Conservation (phyloP, 306 rosid genomes). For the Quercus alba region DNA sequence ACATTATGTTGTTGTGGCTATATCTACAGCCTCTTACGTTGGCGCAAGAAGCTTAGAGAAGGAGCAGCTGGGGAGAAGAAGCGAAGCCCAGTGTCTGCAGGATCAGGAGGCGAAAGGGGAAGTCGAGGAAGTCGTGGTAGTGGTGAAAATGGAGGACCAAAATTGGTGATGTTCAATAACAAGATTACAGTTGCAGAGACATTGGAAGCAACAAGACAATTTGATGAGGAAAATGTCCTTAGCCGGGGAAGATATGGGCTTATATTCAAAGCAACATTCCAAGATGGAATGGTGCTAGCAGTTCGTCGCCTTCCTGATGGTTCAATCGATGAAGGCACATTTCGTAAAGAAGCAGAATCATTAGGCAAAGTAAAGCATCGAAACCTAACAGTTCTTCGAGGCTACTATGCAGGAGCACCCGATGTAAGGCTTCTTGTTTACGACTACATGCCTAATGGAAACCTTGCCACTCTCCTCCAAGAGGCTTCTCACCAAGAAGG, state of each 20-base stretch:
- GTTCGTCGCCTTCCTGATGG: slow-evolving; percentile 68
- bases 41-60: slow-evolving; percentile 71
- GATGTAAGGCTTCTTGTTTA: slow-evolving; percentile 68
- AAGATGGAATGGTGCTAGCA: slow-evolving; percentile 75
- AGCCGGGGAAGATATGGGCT: slow-evolving; percentile 75
- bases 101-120: slow-evolving; percentile 51
- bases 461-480: slow-evolving; percentile 71
- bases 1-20: slow-evolving; percentile 68
- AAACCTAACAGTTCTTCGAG: slow-evolving; percentile 66
- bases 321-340: slow-evolving; percentile 39
- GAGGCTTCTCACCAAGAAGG: slow-evolving; percentile 92
- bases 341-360: slow-evolving; percentile 73
- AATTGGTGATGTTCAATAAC: slow-evolving; percentile 68
- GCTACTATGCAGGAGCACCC: slow-evolving; percentile 76
- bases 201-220: slow-evolving; percentile 80
- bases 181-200: slow-evolving; percentile 74
- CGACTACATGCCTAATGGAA: slow-evolving; percentile 93
- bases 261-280: slow-evolving; percentile 69
- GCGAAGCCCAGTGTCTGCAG: slow-evolving; percentile 53
- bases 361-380: slow-evolving; percentile 75
- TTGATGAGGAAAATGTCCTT: slow-evolving; percentile 78
- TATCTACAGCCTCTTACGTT: slow-evolving; percentile 64
- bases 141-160: slow-evolving; percentile 79
- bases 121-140: slow-evolving; percentile 44
- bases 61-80: slow-evolving; percentile 69